A percentile compares a stretch with the other conserved stretches of the same genome.
Evolutionary conservation across 2,329 filamentous ascomycete genomes (phyloP).

Genomic region (Fusarium domesticum): DNA sequence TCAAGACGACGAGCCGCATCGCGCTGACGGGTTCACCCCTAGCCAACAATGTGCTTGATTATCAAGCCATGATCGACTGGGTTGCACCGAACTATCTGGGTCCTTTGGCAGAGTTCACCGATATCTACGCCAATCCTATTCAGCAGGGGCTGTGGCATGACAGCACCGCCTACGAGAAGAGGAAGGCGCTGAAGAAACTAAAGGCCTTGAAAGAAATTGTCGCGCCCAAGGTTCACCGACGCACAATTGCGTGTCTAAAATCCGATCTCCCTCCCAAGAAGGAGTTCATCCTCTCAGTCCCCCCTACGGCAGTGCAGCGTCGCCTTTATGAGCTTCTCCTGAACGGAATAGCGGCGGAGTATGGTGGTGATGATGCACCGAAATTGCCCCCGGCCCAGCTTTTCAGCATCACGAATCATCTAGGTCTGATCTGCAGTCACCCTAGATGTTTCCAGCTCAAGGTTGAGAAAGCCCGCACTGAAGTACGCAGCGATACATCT

Average conservation of each 20-base stretch:
- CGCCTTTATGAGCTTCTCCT: slow-evolving; percentile 57
- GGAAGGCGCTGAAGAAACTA: slow-evolving; percentile 63
- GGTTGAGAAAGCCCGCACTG: slow-evolving; percentile 8
- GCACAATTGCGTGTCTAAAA: slow-evolving; percentile 62
- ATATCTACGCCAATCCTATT: slow-evolving; percentile 71
- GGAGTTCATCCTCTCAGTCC: slow-evolving; percentile 77
- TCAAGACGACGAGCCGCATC: slow-evolving; percentile 69
- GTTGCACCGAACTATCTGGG: slow-evolving; percentile 78
- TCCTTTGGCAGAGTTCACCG: slow-evolving; percentile 61
- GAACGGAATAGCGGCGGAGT: slow-evolving; percentile 11
- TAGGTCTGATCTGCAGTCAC: slow-evolving; percentile 53
- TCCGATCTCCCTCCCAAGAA: slow-evolving; percentile 69
- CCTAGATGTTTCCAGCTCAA: slow-evolving; percentile 46
- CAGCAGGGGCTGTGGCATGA: slow-evolving; percentile 66
- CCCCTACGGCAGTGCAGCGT: slow-evolving; percentile 64
- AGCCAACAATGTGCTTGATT: slow-evolving; percentile 79
- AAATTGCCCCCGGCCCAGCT: slow-evolving; percentile 18
- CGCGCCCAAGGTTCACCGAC: slow-evolving; percentile 73
- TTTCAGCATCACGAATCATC: slow-evolving; percentile 38
- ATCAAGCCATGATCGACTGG: slow-evolving; percentile 86
- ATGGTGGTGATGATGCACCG: not conserved
- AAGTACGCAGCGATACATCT: slow-evolving; percentile 5
- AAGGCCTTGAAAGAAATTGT: slow-evolving; percentile 69
- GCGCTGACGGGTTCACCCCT: slow-evolving; percentile 85
- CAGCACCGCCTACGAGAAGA: slow-evolving; percentile 54